A percentile compares a stretch with the other conserved stretches of the same genome.
Conservation (phyloP, 345 rosid genomes). For the Eucalyptus curtisii region DNA sequence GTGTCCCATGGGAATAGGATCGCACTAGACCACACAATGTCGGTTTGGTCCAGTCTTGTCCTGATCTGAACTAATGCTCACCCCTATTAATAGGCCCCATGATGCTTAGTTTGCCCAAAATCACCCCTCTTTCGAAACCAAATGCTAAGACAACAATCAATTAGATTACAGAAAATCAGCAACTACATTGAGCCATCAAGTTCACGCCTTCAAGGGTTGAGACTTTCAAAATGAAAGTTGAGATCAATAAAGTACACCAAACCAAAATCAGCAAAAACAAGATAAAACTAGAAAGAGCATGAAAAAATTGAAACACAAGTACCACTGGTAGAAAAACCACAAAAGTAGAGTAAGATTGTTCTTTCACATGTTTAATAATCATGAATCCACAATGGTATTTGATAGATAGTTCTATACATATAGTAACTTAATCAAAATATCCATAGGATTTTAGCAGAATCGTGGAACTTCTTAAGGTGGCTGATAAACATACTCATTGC, state of each 20-base stretch:
- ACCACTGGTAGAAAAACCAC: background rate
- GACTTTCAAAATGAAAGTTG: background rate
- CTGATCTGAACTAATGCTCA: background rate
- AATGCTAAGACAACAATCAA: background rate
- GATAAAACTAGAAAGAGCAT: background rate
- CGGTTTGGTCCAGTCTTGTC: accelerated
- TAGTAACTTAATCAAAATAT: background rate
- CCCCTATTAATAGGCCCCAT: no score
- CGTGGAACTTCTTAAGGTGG: background rate
- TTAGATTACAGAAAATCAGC: background rate
- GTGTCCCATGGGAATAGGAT: background rate
- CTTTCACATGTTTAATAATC: background rate
- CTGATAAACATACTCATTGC: background rate
- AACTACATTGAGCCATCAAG: background rate
- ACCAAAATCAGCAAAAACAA: background rate
- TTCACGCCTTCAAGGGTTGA: background rate
- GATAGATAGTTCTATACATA: background rate
- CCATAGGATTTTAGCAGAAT: background rate
- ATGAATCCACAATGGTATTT: background rate
- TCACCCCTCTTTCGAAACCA: background rate
- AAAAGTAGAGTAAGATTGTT: background rate
- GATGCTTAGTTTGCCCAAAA: background rate
- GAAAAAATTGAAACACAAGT: background rate
- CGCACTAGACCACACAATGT: background rate
- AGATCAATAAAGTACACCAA: background rate